Conservation (phyloP, 768 basidiomycete species). For the Paxillus involutus region DNA sequence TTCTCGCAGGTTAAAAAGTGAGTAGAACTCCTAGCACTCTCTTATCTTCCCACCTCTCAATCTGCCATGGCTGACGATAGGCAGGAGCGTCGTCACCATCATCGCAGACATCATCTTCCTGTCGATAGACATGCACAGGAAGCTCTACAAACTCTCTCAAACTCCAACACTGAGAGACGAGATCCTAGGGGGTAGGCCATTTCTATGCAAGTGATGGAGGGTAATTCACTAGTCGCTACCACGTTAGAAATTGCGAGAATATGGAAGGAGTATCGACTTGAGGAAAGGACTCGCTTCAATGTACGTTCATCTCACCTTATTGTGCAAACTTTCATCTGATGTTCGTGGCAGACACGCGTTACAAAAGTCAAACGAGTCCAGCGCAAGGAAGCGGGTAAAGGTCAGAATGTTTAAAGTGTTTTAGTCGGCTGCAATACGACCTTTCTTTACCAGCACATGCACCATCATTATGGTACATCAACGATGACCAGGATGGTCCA, state of each 20-base stretch:
- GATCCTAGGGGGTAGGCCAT: too few species aligned
- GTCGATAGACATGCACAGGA: not conserved
- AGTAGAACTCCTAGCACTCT: not conserved
- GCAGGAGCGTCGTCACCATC: not conserved
- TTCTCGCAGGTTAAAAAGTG: not conserved
- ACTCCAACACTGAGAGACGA: not conserved
- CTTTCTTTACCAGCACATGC: constrained; percentile 12
- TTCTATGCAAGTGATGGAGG: too few species aligned
- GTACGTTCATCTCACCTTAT: not conserved
- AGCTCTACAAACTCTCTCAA: not conserved
- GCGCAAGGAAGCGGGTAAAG: not conserved
- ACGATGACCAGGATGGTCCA: constrained; percentile 44
- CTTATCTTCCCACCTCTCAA: not conserved
- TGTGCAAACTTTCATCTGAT: constrained; percentile 2
- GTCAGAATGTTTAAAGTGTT: too few species aligned
- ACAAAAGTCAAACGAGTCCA: constrained; percentile 34
- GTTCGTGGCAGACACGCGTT: constrained; percentile 30
- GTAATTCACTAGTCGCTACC: too few species aligned
- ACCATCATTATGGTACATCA: constrained; percentile 42
- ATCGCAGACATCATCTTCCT: not conserved
- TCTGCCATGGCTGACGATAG: not conserved
- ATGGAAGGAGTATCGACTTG: too few species aligned
- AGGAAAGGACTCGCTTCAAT: not conserved
- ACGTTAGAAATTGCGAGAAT: too few species aligned
- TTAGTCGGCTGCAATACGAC: not conserved